These are phyloP conservation scores for Calcarisporium arbuscula DNA, from an alignment of 2,329 filamentous ascomycete species.

Conservation along the genomic window DNA sequence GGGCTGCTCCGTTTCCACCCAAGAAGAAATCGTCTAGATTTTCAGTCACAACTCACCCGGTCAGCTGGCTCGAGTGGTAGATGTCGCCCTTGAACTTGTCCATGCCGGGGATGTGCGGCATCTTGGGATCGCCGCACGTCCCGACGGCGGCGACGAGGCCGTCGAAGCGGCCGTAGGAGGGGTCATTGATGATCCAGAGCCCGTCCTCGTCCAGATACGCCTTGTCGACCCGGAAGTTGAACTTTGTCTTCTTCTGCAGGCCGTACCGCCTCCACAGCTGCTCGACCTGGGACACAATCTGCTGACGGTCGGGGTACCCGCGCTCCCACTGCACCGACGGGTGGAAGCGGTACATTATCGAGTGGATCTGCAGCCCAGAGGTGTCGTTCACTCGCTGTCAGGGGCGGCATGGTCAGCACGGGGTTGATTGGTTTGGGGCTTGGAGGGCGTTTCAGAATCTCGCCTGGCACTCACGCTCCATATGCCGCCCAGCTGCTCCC, in stretches of 20 bases:
- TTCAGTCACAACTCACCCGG: conserved; percentile 42
- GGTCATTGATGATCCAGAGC: conserved; percentile 72
- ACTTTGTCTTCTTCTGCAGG: conserved; percentile 63
- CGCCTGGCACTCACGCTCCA: conserved; percentile 67
- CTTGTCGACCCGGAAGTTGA: conserved; percentile 62
- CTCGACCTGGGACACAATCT: conserved; percentile 68
- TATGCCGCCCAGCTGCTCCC: conserved; percentile 67
- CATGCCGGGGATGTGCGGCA: conserved; percentile 64
- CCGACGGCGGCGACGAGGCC: conserved; percentile 74
- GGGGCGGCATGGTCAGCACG: neutral
- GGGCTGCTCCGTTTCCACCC: rapidly evolving
- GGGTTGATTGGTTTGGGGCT: too few species aligned
- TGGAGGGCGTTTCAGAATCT: conserved; percentile 5
- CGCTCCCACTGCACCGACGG: conserved; percentile 67
- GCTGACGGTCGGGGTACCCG: conserved; percentile 71
- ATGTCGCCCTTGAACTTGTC: conserved; percentile 66
- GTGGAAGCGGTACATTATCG: conserved; percentile 82
- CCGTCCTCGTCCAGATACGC: conserved; percentile 63
- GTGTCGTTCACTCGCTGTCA: conserved; percentile 70
- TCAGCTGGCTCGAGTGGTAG: conserved; percentile 69
- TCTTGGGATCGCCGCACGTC: conserved; percentile 72
- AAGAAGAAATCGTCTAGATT: neutral
- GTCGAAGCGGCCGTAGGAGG: conserved; percentile 65
- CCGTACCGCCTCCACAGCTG: conserved; percentile 70
- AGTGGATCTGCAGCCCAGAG: conserved; percentile 77